Evolutionary conservation across 345 rosid genomes (phyloP), one percentile per base, ranked within the genome.

Genomic region (Lenwebbia sp.): DNA sequence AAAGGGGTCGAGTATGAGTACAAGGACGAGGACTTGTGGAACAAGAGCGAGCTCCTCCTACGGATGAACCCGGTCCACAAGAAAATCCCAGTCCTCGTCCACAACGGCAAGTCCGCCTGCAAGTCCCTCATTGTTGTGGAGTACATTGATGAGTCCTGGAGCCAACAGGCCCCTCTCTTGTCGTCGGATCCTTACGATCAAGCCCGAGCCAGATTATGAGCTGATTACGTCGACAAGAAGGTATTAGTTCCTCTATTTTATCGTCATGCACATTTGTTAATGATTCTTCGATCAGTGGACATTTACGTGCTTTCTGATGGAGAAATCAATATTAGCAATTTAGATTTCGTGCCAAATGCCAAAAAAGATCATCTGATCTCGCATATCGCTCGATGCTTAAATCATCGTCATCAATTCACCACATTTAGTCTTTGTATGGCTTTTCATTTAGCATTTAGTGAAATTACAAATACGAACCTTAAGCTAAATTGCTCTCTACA

Each of bases 121-220:
- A 86, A 88, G 76, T 86, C 85, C 4, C 70, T 82, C 33, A 15
- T 33, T 21, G 84, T 88, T 2, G 82, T 84, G 6, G 56, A 88
- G 58, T 88, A 84, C 30, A 88, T 88, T 7, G 87, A 88, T n/a
- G 86, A 88, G 55, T 65, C 41, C 25, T 88, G 88, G 88, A 17
- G 47, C 13, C 54, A 65, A 21, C 37, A 52, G 28, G 37, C 85
- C 57, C 76, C 88, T 7, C 53, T 88, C 49, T 55, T 88, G 60
- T 87, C 90, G n/a, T 58, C 83, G 6, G 85, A 86, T 74, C 85
- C 86, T n/a, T 84, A 86, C 76, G 25, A 52, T 23, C 53, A 85
- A 81, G 86, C 90, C 10, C 75, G 81, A 8, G 88, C 88, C 10
- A 78, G 83, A 54, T 86, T 83, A 52, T 88, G 89, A 86, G 84